Conservation (phyloP, 2,329 filamentous ascomycete species). For the Lizonia empirigonia region DNA sequence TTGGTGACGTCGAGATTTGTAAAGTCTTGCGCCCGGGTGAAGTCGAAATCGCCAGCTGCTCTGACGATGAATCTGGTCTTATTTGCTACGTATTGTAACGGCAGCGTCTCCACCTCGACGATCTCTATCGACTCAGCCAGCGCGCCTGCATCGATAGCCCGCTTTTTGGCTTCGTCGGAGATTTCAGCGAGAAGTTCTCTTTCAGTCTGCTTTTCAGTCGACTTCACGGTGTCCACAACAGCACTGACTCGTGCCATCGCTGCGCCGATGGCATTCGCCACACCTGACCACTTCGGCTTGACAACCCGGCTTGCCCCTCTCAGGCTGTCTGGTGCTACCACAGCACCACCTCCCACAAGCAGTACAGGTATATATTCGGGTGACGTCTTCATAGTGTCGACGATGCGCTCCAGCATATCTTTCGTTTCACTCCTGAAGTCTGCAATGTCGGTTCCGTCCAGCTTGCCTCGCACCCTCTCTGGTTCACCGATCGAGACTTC, state of each 20-base stretch:
- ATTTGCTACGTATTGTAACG: conserved; percentile 62
- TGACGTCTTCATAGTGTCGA: conserved; percentile 68
- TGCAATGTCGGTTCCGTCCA: conserved; percentile 44
- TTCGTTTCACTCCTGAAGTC: conserved; percentile 53
- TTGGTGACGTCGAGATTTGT: conserved; percentile 30
- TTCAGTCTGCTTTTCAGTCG: conserved; percentile 42
- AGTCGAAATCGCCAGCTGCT: conserved; percentile 60
- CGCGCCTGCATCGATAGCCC: conserved; percentile 48
- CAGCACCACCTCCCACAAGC: conserved; percentile 67
- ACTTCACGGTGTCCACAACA: conserved; percentile 50
- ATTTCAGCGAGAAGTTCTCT: conserved; percentile 47
- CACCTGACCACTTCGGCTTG: conserved; percentile 62
- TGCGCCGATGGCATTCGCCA: conserved; percentile 70
- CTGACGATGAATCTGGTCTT: conserved; percentile 58
- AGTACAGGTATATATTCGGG: conserved; percentile 64
- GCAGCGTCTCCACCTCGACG: conserved; percentile 55
- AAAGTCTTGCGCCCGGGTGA: conserved; percentile 38
- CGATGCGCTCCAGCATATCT: conserved; percentile 59
- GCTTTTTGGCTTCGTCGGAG: conserved; percentile 46
- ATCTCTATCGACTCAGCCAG: conserved; percentile 38
- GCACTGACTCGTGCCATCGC: conserved; percentile 64
- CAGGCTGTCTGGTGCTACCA: conserved; percentile 62
- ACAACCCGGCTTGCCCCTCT: conserved; percentile 62
- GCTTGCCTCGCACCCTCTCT: conserved; percentile 42
- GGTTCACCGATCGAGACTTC: conserved; percentile 53